These are phyloP conservation scores for Corchorus olitorius DNA, from an alignment of 345 rosid species.

Conservation along the genomic window DNA sequence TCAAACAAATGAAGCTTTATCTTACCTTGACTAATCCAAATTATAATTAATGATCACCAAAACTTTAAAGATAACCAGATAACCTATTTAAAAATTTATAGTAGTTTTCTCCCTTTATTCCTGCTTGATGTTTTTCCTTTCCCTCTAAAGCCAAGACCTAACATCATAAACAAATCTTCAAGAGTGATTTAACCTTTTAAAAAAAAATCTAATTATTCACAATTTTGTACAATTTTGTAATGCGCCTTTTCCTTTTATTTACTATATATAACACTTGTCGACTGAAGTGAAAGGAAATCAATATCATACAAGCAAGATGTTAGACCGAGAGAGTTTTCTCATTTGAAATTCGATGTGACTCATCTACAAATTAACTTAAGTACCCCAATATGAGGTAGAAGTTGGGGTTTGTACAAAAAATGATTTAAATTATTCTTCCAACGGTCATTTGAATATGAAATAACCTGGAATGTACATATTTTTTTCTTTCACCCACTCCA, in stretches of 20 bases:
- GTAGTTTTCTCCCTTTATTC: not conserved
- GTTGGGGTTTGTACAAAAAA: too few relatives aligned
- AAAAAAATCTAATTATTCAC: conserved; percentile 28
- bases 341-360: too few relatives aligned
- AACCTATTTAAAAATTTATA: not conserved
- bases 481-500: not conserved
- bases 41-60: not conserved
- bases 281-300: too few relatives aligned
- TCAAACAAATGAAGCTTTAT: conserved; percentile 3
- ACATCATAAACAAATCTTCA: not conserved
- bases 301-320: too few relatives aligned
- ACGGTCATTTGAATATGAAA: too few relatives aligned
- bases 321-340: too few relatives aligned
- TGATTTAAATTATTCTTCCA: not conserved
- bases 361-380: too few relatives aligned
- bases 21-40: not conserved
- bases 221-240: too few relatives aligned
- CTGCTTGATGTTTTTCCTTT: not conserved
- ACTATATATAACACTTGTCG: too few relatives aligned
- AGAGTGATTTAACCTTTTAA: not conserved
- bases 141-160: not conserved
- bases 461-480: too few relatives aligned
- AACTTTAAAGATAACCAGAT: not conserved
- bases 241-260: conserved; percentile 33
- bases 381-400: too few relatives aligned